Base-by-base conservation (phyloP, 805 yeast species). In the Sugiyamaella mastotermitis region DNA sequence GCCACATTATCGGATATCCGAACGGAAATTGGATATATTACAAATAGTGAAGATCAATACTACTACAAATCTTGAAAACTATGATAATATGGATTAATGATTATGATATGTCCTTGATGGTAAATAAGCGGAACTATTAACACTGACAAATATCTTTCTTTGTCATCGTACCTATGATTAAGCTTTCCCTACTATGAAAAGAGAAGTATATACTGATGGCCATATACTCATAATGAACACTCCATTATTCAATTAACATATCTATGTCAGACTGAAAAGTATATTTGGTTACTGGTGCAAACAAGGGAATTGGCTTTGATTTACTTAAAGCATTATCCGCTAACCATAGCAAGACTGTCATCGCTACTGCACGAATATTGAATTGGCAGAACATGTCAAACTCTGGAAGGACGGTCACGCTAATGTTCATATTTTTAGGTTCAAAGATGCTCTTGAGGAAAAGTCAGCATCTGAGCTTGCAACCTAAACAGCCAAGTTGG, bases 261-360 rank as follows among this genome's bases (percentile, higher is more conserved):
- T 10, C 10, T 10, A 23, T 23, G 26, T 10, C 26, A 10, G 10
- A 10, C n/a, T 27, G 17, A 7, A 27, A 27, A 40, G 60, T 48
- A 3, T 53, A 53, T 36, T 32, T 58, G 5, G 43, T 62, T 32
- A 58, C 66, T 2, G 68, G 68, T n/a, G 55, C 55, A 2, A 53
- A 56, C 19, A 41, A 61, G 4, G 66, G 68, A 14, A 47, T 62
- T 30, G 68, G 67, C 3, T 54, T 53, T 21, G 59, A 63, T 5
- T 30, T 63, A 6, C 62, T 51, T 22, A 51, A 56, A 31, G 45
- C 40, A 18, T 39, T 60, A 13, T 38, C 50, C 15, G 47, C 57
- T 26, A 36, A 38, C 8, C 33, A 52, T 18, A 32, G 45, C 13
- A 53, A 48, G 35, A 14, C 31, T 6, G 58, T 61, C 10, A 43